phyloP scores from a whole-genome alignment of 2,329 filamentous ascomycete species.

The Rachicladosporium sp. region DNA sequence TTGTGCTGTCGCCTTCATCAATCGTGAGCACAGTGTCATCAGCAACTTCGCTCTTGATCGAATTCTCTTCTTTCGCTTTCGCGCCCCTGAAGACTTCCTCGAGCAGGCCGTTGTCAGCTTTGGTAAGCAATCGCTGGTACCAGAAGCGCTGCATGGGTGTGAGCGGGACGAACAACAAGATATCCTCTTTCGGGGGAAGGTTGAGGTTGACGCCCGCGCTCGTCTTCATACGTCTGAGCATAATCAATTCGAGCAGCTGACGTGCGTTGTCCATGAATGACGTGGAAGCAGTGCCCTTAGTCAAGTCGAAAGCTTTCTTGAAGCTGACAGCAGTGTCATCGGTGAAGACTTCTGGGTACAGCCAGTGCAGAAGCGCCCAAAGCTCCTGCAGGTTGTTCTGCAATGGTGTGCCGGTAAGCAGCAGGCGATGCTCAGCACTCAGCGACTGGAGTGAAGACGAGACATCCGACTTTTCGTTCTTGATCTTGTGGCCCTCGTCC shows the following conservation, averaged over 20 bases:
- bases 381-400: conserved; percentile 48
- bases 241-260: conserved; percentile 42
- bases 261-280: conserved; percentile 42
- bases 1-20: background rate
- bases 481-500: conserved; percentile 43
- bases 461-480: conserved; percentile 36
- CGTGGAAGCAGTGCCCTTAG: conserved; percentile 40
- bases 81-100: conserved; percentile 40
- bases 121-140: conserved; percentile 46
- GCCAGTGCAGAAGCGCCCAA: conserved; percentile 46
- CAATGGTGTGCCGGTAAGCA: conserved; percentile 44
- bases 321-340: conserved; percentile 39
- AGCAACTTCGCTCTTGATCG: conserved; percentile 26
- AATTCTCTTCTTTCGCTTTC: conserved; percentile 32
- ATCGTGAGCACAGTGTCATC: conserved; percentile 14
- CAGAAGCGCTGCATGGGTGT: conserved; percentile 47
- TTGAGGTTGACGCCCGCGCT: conserved; percentile 42
- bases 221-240: conserved; percentile 47
- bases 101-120: conserved; percentile 38
- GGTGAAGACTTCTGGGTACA: conserved; percentile 47
- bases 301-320: conserved; percentile 44
- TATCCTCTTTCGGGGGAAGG: conserved; percentile 45
- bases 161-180: conserved; percentile 45
- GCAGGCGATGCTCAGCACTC: conserved; percentile 36
- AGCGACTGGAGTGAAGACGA: conserved; percentile 31